These are phyloP conservation scores for Termitomyces sp. DNA, from an alignment of 768 basidiomycete genomes.

Conservation along the genomic window DNA sequence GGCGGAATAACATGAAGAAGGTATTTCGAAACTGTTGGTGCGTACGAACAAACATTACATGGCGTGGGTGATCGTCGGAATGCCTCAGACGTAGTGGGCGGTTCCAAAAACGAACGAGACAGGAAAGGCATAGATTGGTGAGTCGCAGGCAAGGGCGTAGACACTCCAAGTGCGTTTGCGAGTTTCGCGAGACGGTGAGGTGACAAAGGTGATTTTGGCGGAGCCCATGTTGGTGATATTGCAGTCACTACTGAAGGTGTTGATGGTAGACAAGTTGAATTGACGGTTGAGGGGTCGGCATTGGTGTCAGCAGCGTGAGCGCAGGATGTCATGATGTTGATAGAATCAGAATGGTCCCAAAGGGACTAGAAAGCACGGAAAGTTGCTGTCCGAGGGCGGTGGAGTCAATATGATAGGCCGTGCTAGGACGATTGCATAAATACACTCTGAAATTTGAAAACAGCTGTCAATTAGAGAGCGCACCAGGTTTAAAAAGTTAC, in stretches of 20 bases:
- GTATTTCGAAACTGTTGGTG: constrained; percentile 54
- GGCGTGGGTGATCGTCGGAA: constrained; percentile 48
- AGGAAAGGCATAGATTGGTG: constrained; percentile 25
- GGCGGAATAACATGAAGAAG: constrained; percentile 86
- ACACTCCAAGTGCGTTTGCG: constrained; percentile 81
- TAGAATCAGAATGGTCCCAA: background rate
- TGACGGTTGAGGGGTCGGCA: constrained; percentile 10
- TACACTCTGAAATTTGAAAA: constrained; percentile 2
- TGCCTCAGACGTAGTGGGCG: constrained; percentile 26
- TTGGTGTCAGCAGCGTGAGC: constrained; percentile 16
- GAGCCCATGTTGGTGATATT: constrained; percentile 45
- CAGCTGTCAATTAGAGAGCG: constrained; percentile 2
- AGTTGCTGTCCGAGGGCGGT: background rate
- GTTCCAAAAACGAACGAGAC: constrained; percentile 29
- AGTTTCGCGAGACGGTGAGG: constrained; percentile 77
- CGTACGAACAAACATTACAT: constrained; percentile 35
- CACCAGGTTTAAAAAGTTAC: background rate
- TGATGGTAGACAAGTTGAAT: constrained; percentile 19
- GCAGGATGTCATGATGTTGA: constrained; percentile 19
- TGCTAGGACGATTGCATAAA: constrained; percentile 5
- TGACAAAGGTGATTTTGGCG: constrained; percentile 66
- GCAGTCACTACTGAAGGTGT: constrained; percentile 20
- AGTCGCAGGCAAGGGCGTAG: constrained; percentile 62
- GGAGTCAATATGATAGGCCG: background rate
- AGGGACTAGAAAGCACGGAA: background rate